Percentiles rank a stretch among this genome's conserved stretches.
Conservation (phyloP, 768 basidiomycete species). For the Leccinum truebloodii region DNA sequence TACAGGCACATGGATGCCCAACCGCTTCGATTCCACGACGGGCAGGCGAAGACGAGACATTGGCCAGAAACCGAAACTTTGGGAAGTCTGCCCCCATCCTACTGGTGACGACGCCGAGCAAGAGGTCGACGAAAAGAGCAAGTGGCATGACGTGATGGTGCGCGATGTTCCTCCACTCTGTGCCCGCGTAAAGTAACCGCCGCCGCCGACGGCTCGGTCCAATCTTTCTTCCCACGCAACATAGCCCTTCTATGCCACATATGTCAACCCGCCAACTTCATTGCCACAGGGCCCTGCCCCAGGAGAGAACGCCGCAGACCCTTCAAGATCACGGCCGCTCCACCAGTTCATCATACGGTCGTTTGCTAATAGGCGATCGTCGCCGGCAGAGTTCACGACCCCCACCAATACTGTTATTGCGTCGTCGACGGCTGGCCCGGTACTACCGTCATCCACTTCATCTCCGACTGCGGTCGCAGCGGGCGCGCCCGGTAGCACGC, state of each 20-base stretch:
- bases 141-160: slow-evolving; percentile 34
- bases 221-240: background rate
- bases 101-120: slow-evolving; percentile 11
- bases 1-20: slow-evolving; percentile 59
- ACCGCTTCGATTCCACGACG: slow-evolving; percentile 11
- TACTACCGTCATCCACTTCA: slow-evolving; percentile 4
- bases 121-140: slow-evolving; percentile 20
- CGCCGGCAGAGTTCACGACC: slow-evolving; percentile 9
- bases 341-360: slow-evolving; percentile 17
- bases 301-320: slow-evolving; percentile 3
- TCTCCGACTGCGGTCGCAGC: slow-evolving; percentile 7
- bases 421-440: slow-evolving; percentile 3
- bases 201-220: slow-evolving; percentile 2
- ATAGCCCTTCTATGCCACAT: slow-evolving; percentile 29
- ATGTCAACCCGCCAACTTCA: slow-evolving; percentile 15
- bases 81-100: slow-evolving; percentile 28
- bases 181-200: background rate
- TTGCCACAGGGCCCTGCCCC: background rate
- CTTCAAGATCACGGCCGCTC: slow-evolving; percentile 8
- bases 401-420: background rate
- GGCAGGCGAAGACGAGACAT: slow-evolving; percentile 28
- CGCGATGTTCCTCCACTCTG: background rate
- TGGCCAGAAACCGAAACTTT: slow-evolving; percentile 33
- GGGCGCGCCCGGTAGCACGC: slow-evolving; percentile 6
- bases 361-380: slow-evolving; percentile 16